These are phyloP conservation scores for Colletotrichum trifolii DNA, from an alignment of 2,329 filamentous ascomycete genomes.

Conservation along the genomic window DNA sequence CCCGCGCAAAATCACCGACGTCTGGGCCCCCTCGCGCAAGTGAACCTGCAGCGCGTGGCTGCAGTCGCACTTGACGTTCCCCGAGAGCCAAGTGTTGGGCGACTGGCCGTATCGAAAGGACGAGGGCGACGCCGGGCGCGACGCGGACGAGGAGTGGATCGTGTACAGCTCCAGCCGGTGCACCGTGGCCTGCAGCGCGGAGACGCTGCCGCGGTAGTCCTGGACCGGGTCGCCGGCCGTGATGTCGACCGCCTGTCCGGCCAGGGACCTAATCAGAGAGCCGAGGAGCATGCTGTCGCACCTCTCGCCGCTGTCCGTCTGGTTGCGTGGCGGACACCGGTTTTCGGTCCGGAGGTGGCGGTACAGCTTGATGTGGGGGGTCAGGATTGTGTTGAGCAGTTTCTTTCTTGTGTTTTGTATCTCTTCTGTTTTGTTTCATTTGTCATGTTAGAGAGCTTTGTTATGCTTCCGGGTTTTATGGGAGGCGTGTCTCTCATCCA, in stretches of 20 bases:
- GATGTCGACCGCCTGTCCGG: slow-evolving; percentile 10
- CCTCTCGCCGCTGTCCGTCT: background rate
- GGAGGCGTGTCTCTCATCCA: too few relatives aligned
- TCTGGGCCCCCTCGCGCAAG: slow-evolving; percentile 5
- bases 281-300: slow-evolving; percentile 33
- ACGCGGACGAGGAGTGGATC: slow-evolving; percentile 6
- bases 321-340: slow-evolving; percentile 19
- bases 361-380: slow-evolving; percentile 19
- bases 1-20: background rate
- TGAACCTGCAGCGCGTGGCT: slow-evolving; percentile 7
- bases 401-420: slow-evolving; percentile 1
- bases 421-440: slow-evolving; percentile 8
- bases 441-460: background rate
- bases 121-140: background rate
- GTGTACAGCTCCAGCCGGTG: slow-evolving; percentile 26
- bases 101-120: slow-evolving; percentile 5
- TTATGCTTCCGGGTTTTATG: background rate
- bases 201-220: slow-evolving; percentile 21
- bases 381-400: slow-evolving; percentile 10
- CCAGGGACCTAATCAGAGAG: slow-evolving; percentile 27
- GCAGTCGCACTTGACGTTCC: slow-evolving; percentile 10
- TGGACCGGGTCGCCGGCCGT: background rate
- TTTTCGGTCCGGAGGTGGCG: background rate
- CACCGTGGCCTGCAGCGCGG: slow-evolving; percentile 15
- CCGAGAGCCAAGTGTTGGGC: background rate